Percentiles rank a stretch among this genome's conserved stretches.
Conservation (phyloP, 495 filamentous ascomycete genomes). For the Trichoderma orchidacearum region DNA sequence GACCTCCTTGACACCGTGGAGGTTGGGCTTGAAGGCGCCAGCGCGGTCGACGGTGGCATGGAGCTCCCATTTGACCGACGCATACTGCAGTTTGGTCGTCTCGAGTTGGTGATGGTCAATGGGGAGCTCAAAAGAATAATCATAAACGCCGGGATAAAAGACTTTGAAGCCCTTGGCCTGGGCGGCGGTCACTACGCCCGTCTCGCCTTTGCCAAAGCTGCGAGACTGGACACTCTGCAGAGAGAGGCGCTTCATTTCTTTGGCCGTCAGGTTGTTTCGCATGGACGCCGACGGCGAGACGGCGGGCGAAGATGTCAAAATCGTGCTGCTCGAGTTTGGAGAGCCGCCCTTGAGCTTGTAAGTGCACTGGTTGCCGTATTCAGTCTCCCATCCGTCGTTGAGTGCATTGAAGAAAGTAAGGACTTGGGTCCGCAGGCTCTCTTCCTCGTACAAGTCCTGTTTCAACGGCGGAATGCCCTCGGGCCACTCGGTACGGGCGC, state of each 20-base stretch:
- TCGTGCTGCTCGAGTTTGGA: constrained; percentile 20
- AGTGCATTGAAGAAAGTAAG: constrained; percentile 76
- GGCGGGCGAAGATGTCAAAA: constrained; percentile 7
- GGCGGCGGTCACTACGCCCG: constrained; percentile 41
- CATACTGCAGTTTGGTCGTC: constrained; percentile 80
- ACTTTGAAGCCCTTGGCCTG: constrained; percentile 81
- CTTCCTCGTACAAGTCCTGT: constrained; percentile 66
- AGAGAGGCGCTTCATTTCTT: constrained; percentile 51
- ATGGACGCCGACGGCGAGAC: constrained; percentile 12
- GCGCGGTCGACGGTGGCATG: constrained; percentile 81
- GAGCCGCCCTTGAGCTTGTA: constrained; percentile 32
- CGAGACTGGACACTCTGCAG: constrained; percentile 68
- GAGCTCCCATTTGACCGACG: constrained; percentile 77
- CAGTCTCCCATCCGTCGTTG: constrained; percentile 35
- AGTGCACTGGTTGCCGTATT: constrained; percentile 47
- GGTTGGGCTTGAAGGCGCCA: constrained; percentile 84
- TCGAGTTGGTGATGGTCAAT: constrained; percentile 87
- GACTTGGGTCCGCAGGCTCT: constrained; percentile 61
- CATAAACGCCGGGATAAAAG: constrained; percentile 82
- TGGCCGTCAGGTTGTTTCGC: constrained; percentile 23
- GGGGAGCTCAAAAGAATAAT: constrained; percentile 90
- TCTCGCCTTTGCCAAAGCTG: constrained; percentile 76
- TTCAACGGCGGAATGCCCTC: constrained; percentile 93
- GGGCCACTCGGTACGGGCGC: constrained; percentile 88
- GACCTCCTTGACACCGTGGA: constrained; percentile 75